Evolutionary conservation across 352 stramenopile species (phyloP).

Genomic region (Phytopythium mirpurense): DNA sequence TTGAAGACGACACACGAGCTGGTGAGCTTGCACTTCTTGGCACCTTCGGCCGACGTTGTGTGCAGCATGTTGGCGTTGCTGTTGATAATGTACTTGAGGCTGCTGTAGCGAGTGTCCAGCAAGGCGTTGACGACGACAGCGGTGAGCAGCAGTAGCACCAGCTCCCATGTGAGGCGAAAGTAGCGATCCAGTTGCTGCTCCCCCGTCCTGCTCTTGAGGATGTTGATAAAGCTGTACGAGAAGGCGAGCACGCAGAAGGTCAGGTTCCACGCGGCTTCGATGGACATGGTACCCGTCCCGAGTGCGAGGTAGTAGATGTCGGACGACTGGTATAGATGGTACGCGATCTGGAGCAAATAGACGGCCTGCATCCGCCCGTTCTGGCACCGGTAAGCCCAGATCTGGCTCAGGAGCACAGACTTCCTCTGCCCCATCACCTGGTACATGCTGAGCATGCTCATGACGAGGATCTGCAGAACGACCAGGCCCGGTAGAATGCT

Average conservation of each 20-base stretch:
- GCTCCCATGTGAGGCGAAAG: slow-evolving; percentile 24
- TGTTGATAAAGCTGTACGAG: slow-evolving; percentile 20
- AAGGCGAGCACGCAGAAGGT: slow-evolving; percentile 27
- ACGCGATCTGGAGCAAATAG: slow-evolving; percentile 20
- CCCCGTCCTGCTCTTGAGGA: slow-evolving; percentile 17
- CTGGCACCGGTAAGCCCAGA: slow-evolving; percentile 19
- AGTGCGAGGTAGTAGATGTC: slow-evolving; percentile 27
- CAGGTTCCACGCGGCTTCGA: slow-evolving; percentile 31
- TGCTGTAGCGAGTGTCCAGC: slow-evolving; percentile 11
- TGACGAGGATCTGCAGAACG: slow-evolving; percentile 9
- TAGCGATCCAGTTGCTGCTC: slow-evolving; percentile 27
- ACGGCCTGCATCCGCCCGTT: slow-evolving; percentile 16
- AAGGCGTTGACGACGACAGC: slow-evolving; percentile 8
- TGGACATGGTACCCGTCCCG: slow-evolving; percentile 28
- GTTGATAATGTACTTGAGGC: slow-evolving; percentile 17
- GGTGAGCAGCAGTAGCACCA: slow-evolving; percentile 15
- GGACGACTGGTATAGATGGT: slow-evolving; percentile 22
- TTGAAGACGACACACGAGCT: slow-evolving; percentile 22
- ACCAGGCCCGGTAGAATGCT: slow-evolving; percentile 2
- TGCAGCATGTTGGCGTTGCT: slow-evolving; percentile 15
- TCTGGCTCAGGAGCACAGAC: slow-evolving; percentile 18
- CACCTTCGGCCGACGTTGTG: slow-evolving; percentile 12
- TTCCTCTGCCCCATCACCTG: slow-evolving; percentile 22
- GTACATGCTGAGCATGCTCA: slow-evolving; percentile 18
- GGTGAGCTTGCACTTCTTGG: slow-evolving; percentile 20